Evolutionary conservation across 768 basidiomycete species (phyloP), one percentile per base, ranked within the genome.

Genomic region (Lentinus tigrinus): DNA sequence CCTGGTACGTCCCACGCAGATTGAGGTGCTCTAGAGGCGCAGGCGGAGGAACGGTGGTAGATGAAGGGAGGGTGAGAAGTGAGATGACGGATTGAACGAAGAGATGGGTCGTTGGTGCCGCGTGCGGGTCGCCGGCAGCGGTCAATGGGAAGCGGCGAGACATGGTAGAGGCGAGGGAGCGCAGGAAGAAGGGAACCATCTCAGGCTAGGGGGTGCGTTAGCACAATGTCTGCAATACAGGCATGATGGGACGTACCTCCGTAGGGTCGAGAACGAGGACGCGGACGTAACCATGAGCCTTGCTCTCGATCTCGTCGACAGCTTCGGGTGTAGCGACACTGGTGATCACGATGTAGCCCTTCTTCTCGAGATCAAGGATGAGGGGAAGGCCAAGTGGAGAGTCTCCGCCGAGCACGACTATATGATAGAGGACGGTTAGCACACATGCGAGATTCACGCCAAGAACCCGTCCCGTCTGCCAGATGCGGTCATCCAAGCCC

Each of bases 361-460:
- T 82, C 66, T 77, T 79, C 73, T 93, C 91, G 44, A 95, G 77
- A 52, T 87, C 87, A 46, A 81, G 66, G 52, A 94, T 85, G 40
- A 95, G 72, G 8, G 89, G 84, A n/a, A 85, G 76, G 7, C 84
- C 91, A 50, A 86, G 75, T 0, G 87, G 82, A 19, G 81, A 79
- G 67, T 95, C 93, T 9, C 87, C 93, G 26, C 94, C 93, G 39
- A 94, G 79, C 26, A 94, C 80, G 37, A 94, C 91, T 92, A 62
- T 21, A 65, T 19, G 27, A 39, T 6, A 31, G 6, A 31, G 31
- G 31, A 31, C n/a, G 31, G 31, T 31, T 11, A 31, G 31, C 31
- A 7, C 31, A 31, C 31, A 31, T n/a, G n/a, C n/a, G n/a, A n/a
- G n/a, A n/a, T 31, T 11, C 11, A 31, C 31, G 7, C 6, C 6